Base-by-base conservation (phyloP, 2,329 filamentous ascomycete genomes). In the Pyricularia grisea region DNA sequence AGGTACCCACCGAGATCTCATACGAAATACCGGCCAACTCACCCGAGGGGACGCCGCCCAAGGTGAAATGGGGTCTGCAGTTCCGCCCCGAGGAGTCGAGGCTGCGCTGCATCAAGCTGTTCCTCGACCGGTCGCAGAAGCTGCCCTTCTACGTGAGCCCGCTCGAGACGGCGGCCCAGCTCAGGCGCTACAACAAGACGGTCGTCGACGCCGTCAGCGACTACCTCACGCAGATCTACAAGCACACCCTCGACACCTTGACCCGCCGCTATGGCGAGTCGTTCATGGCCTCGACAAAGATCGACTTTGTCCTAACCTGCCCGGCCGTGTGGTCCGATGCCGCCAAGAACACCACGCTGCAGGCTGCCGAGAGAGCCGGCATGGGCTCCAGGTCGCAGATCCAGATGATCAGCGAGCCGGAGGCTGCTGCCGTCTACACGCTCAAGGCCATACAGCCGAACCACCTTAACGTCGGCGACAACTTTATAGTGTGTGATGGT, bases 291-390 rank as follows among this genome's bases (percentile, higher is more conserved):
- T 87, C 86, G 9, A 93, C 91, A 5, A 88, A 88, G 73, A 88
- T 93, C 58, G 88, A 94, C 71, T 94, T 92, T 73, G 90, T 94
- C 66, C 82, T 95, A 69, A 94, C 92, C 0, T 92, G 91, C 67
- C 92, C 92, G 9, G 92, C 92, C 9, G 91, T 94, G 9, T 95
- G 92, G 92, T 92, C 88, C 28, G 92, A 95, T 76, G 87, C 90
- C 0, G 92, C 92, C n/a, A 94, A 94, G 80, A 92, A 93, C 77
- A 91, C 91, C 6, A 94, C 92, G 2, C 79, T 93, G 66, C 87
- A 91, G 75, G 92, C 92, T 6, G 92, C 92, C 12, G 90, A 93
- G 79, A 82, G 88, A 70, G 92, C 92, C 0, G 92, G 92, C 3
- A 92, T 94, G 89, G 92, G 91, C 4, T 85, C 81, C 2, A 85